Evolutionary conservation across 257 asterid genomes (phyloP), one percentile per base, ranked within the genome.

Genomic region (Ajuga chamaepitys): DNA sequence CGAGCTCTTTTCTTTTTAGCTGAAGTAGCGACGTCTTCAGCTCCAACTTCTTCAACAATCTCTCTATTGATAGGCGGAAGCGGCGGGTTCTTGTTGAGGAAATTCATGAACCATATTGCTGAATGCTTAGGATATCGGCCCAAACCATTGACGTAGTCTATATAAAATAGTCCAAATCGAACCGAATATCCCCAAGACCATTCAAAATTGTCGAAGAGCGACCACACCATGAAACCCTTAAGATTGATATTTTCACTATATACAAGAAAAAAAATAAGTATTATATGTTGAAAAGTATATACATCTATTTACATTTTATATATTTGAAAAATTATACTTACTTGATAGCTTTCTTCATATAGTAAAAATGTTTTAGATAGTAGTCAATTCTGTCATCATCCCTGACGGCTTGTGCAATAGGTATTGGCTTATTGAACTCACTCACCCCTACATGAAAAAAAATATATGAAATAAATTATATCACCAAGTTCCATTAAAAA

Each of bases 51-150:
- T 8, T 30, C 37, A 3, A 30, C 0, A 30, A 8, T 8, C 7
- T 30, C 7, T 30, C 37, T 1, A 1, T 30, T 30, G 37, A 30
- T 30, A 8, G 4, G 4, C 4, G 37, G 37, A 30, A 8, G 37
- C 7, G 37, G 37, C 37, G 12, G 41, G 37, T 56, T 64, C 22
- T 25, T 64, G 17, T 28, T 38, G 17, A 72, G 24, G 56, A 72
- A 72, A n/a, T 65, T 65, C 72, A 60, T 67, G 60, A 18, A 67
- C 78, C 77, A 73, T 11, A 59, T 58, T 5, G 73, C 77, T 0
- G 77, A 73, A 3, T 21, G 5, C 38, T 66, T 73, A 7, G 77
- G 73, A 7, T 66, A 66, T 25, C 77, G 40, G 1, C 22, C 10
- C 1, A 66, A 35, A 9, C 38, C 44, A 16, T 73, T 66, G 6